Base-by-base conservation (phyloP, 2,329 filamentous ascomycete species). In the Neonectria punicea region DNA sequence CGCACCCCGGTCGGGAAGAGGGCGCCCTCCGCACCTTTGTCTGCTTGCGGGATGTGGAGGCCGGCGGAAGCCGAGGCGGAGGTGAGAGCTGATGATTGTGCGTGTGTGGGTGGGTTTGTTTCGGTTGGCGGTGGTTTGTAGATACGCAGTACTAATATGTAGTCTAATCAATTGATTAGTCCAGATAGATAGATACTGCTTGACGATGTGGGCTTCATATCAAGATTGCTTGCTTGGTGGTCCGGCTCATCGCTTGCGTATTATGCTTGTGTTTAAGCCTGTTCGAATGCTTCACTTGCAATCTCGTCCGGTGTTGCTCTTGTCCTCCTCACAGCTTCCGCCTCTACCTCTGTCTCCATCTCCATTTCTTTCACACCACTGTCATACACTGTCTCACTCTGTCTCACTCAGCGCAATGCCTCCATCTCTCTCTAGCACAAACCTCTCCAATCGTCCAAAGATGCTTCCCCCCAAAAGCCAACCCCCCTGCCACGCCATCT, bases 11-110 rank as follows among this genome's bases (percentile, higher is more conserved):
- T 36, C 50, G 18, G 34, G 28, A 28, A 34, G n/a, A 30, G 30
- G 30, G 30, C 30, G 51, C 32, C 60, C 55, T 32, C 47, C 32
- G 34, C 46, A 25, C 28, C 30, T 41, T 51, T 51, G 56, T 25
- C 56, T 41, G 14, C 14, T 58, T 44, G 32, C 22, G 46, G 56
- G 46, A 58, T 58, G 56, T 58, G 56, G 56, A 58, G 56, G 46
- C 56, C 56, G 56, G n/a, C 22, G 41, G 30, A 43, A 16, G 53
- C 53, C 50, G n/a, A 43, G 25, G 25, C 25, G 25, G 25, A 25
- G 25, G 39, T 4, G 16, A 41, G 11, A 57, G 25, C 22, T 3
- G 53, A 25, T 25, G 25, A 25, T 25, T 25, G 39, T 7, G 36
- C 16, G 44, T 47, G 39, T 18, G 22, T 28, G 44, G 20, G 44